Conservation (phyloP, 352 stramenopile species). For the Pythium scleroteichum region DNA sequence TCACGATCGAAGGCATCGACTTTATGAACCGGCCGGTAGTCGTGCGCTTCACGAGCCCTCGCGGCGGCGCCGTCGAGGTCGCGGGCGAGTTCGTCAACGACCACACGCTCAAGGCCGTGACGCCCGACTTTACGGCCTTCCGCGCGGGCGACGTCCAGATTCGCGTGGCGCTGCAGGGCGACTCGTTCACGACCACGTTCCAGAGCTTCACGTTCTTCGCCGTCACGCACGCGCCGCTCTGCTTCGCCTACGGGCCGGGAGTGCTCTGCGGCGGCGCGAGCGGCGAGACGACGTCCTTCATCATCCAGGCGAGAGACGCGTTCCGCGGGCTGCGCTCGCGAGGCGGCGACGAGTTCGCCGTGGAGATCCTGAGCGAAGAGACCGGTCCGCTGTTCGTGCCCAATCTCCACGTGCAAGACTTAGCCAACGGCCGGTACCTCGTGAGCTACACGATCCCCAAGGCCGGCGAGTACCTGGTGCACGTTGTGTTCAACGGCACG, state of each 20-base stretch:
- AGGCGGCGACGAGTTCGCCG: conserved; percentile 92
- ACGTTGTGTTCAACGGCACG: conserved; percentile 91
- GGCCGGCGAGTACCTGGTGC: conserved; percentile 83
- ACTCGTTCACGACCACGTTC: conserved; percentile 94
- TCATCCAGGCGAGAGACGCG: conserved; percentile 86
- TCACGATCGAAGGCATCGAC: conserved; percentile 92
- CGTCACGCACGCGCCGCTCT: conserved; percentile 86
- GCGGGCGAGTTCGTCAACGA: conserved; percentile 89
- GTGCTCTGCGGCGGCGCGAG: conserved; percentile 86
- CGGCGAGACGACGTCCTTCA: conserved; percentile 72
- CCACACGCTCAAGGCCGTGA: conserved; percentile 82
- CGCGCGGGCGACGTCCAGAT: conserved; percentile 86
- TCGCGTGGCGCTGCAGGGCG: conserved; percentile 90
- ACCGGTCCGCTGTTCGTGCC: conserved; percentile 54
- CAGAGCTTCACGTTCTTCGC: conserved; percentile 94
- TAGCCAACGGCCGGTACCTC: conserved; percentile 93
- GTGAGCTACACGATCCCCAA: conserved; percentile 89
- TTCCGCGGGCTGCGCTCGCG: conserved; percentile 78
- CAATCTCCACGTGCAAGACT: conserved; percentile 75
- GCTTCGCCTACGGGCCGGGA: conserved; percentile 93
- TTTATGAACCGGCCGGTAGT: conserved; percentile 83
- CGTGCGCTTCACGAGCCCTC: conserved; percentile 91
- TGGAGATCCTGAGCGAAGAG: conserved; percentile 65
- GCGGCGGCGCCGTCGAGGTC: conserved; percentile 87
- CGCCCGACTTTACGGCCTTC: conserved; percentile 91